Percentiles rank a stretch among this genome's conserved stretches.
Evolutionary conservation across 2,329 filamentous ascomycete species (phyloP).

Genomic region (Cercospora beticola): DNA sequence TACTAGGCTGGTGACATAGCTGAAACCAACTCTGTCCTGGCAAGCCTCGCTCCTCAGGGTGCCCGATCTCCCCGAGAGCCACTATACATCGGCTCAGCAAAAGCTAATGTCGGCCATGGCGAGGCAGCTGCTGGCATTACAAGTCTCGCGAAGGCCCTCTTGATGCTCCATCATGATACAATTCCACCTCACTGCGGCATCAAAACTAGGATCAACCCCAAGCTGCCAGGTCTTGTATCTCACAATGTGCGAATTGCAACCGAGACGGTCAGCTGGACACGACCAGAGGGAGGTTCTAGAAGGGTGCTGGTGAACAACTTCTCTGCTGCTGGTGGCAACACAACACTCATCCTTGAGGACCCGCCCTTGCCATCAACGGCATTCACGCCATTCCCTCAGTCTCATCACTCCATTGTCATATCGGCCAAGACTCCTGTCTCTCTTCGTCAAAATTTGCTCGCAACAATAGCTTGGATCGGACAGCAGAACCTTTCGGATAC

Average conservation of each 20-base stretch:
- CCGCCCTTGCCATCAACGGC: not conserved
- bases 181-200: not conserved
- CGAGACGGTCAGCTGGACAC: not conserved
- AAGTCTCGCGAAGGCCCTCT: not conserved
- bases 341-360: not conserved
- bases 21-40: not conserved
- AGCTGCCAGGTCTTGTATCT: not conserved
- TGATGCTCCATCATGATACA: not conserved
- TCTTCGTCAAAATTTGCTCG: not conserved
- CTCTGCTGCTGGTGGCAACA: not conserved
- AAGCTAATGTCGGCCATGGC: not conserved
- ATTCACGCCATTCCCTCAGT: not conserved
- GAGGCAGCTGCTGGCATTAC: not conserved
- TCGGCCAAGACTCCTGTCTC: not conserved
- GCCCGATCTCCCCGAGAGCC: not conserved
- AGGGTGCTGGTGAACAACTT: not conserved
- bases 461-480: not conserved
- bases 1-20: not conserved
- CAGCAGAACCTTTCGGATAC: not conserved
- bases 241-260: not conserved
- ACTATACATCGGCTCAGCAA: not conserved
- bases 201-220: not conserved
- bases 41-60: not conserved
- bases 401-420: not conserved
- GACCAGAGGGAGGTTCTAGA: not conserved